Conservation (phyloP, 2,329 filamentous ascomycete genomes). For the Gaeumannomyces sp. region DNA sequence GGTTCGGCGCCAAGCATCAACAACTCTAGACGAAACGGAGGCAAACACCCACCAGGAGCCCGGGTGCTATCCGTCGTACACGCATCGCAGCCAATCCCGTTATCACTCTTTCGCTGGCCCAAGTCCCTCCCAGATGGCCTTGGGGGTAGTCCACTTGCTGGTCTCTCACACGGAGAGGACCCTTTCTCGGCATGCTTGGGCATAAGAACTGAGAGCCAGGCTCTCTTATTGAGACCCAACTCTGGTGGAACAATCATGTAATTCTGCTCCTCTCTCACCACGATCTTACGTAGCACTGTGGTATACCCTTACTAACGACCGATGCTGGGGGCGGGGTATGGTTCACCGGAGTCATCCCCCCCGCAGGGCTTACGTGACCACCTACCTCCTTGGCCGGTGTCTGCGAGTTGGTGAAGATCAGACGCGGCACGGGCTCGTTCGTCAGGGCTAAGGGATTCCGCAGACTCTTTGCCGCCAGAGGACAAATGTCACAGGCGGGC, state of each 20-base stretch:
- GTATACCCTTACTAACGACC: not conserved
- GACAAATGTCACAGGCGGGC: not conserved
- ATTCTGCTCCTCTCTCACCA: not conserved
- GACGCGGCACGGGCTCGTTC: not conserved
- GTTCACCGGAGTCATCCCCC: not conserved
- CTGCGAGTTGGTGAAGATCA: not conserved
- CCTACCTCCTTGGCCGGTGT: not conserved
- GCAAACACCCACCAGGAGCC: not conserved
- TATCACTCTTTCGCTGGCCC: no score
- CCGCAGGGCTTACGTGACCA: not conserved
- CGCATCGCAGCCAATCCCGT: no score
- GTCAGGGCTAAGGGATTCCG: not conserved
- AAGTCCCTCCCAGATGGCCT: no score
- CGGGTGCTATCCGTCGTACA: no score
- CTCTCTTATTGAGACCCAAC: not conserved
- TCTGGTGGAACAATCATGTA: not conserved
- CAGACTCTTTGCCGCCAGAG: not conserved
- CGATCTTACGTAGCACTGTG: not conserved
- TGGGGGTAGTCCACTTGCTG: no score
- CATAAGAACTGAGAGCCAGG: no score
- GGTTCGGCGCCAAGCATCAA: not conserved
- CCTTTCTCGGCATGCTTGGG: no score
- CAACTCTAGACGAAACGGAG: not conserved
- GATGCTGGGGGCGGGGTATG: not conserved
- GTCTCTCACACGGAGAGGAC: no score